phyloP scores from a whole-genome alignment of 306 rosid species.

The Vicia villosa region DNA sequence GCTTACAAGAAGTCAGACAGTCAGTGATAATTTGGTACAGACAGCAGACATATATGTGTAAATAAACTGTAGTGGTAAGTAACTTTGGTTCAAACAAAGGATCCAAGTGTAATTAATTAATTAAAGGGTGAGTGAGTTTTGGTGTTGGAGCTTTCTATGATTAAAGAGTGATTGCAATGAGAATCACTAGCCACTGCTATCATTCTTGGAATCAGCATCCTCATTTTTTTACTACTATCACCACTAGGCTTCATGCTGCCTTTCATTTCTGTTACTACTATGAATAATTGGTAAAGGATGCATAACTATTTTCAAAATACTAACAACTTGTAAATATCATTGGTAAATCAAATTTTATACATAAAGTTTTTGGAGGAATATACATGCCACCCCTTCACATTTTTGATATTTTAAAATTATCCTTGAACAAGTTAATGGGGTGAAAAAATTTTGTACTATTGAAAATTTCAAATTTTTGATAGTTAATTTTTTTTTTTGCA shows the following conservation, averaged over 20 bases:
- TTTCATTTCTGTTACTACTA: too few species aligned
- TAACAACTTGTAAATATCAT: too few species aligned
- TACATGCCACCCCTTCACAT: too few species aligned
- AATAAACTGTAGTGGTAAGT: neutral
- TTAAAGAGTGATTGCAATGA: constrained; percentile 5
- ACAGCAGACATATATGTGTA: neutral
- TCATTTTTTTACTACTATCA: neutral
- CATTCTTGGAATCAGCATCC: neutral
- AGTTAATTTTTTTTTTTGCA: too few species aligned
- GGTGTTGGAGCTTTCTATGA: neutral
- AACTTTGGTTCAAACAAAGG: neutral
- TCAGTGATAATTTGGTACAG: neutral
- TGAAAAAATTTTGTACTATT: too few species aligned
- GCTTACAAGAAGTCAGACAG: neutral
- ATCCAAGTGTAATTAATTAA: neutral
- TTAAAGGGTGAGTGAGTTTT: neutral
- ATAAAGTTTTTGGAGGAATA: too few species aligned
- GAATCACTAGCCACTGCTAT: constrained; percentile 1
- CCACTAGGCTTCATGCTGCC: neutral
- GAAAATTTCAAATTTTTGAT: too few species aligned
- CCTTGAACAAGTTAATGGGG: too few species aligned
- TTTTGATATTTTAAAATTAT: too few species aligned
- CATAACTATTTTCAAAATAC: too few species aligned
- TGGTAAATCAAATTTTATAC: too few species aligned
- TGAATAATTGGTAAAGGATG: neutral